Conservation (phyloP, 768 basidiomycete genomes). For the Suillus subalutaceus region DNA sequence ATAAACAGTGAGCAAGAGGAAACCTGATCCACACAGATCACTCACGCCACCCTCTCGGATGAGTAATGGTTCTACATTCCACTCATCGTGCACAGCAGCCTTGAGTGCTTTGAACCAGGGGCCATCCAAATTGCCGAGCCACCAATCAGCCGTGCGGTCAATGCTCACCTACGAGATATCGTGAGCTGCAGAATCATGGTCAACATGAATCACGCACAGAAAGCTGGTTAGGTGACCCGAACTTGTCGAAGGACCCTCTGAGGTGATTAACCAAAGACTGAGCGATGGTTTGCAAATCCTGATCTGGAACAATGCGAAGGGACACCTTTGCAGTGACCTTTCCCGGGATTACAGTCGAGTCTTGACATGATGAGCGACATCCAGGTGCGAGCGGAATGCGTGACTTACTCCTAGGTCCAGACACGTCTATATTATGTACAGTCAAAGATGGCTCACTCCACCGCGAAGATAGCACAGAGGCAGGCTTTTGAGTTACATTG, state of each 20-base stretch:
- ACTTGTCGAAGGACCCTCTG: constrained; percentile 52
- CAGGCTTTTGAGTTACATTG: constrained; percentile 64
- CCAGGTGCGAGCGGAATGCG: neutral
- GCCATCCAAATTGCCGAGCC: constrained; percentile 87
- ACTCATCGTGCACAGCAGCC: constrained; percentile 79
- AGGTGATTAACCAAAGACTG: constrained; percentile 63
- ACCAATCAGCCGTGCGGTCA: constrained; percentile 91
- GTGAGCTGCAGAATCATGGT: neutral
- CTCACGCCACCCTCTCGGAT: constrained; percentile 93
- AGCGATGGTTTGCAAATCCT: constrained; percentile 73
- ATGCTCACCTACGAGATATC: constrained; percentile 60
- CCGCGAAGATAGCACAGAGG: constrained; percentile 69
- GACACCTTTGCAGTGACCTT: constrained; percentile 85
- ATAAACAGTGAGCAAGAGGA: constrained; percentile 9
- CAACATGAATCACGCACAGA: constrained; percentile 46
- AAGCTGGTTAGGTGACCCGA: constrained; percentile 73
- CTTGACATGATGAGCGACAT: constrained; percentile 36
- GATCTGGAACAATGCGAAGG: constrained; percentile 93
- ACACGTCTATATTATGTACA: constrained; percentile 81
- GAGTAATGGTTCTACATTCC: constrained; percentile 82
- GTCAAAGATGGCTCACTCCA: constrained; percentile 94
- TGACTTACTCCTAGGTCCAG: constrained; percentile 74
- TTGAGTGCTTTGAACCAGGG: constrained; percentile 89
- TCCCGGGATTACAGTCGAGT: constrained; percentile 88
- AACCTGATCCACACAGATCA: constrained; percentile 16